phyloP scores from a whole-genome alignment of 176 grass and related monocot species.

The Ensete glaucum region DNA sequence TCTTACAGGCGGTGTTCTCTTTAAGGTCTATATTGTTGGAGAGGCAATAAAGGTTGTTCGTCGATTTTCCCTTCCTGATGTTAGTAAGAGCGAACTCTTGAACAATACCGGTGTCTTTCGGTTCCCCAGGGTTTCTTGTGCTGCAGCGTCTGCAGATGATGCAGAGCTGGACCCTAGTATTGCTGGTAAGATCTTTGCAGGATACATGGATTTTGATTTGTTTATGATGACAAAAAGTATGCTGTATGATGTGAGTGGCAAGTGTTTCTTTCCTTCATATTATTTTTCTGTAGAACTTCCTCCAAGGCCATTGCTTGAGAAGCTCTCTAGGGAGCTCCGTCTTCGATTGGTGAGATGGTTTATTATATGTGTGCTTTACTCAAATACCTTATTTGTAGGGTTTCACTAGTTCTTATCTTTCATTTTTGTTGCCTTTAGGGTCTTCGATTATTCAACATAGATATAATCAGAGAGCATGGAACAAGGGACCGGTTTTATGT shows the following conservation, averaged over 20 bases:
- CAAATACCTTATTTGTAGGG: neutral
- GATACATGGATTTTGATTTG: conserved; percentile 5
- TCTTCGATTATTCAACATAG: conserved; percentile 91
- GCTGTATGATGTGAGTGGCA: neutral
- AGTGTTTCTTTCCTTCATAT: neutral
- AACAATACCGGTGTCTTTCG: conserved; percentile 60
- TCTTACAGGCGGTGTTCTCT: conserved; percentile 70
- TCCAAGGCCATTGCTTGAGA: conserved; percentile 74
- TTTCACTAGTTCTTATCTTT: neutral
- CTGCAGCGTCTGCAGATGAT: conserved; percentile 69
- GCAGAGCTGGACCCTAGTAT: conserved; percentile 64
- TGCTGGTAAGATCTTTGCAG: conserved; percentile 39
- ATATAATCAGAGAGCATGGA: conserved; percentile 87
- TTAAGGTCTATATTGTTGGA: conserved; percentile 91
- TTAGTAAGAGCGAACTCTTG: conserved; percentile 40
- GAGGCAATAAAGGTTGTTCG: conserved; percentile 71
- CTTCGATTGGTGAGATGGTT: conserved; percentile 48
- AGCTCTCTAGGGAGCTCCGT: conserved; percentile 62
- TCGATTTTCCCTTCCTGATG: conserved; percentile 80
- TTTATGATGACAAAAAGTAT: neutral
- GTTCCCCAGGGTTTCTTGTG: conserved; percentile 97
- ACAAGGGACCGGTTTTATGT: conserved; percentile 90
- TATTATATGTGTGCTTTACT: neutral
- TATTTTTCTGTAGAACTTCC: conserved; percentile 57
- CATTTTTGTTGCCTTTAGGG: conserved; percentile 36